Conservation (phyloP, 495 filamentous ascomycete species). For the Bryoglossum gracile region DNA sequence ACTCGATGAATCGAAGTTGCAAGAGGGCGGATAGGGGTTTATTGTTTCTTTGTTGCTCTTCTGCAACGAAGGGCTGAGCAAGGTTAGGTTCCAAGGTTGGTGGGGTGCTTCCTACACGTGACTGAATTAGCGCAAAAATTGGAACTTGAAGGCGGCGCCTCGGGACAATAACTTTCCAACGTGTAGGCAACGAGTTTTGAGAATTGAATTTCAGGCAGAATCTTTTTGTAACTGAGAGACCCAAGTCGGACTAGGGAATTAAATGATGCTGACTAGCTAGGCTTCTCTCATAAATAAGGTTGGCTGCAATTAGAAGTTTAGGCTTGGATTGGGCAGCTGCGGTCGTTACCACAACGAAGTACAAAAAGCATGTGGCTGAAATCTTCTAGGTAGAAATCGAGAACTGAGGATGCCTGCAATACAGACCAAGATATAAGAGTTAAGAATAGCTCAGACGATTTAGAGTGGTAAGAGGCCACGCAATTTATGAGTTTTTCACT, state of each 20-base stretch:
- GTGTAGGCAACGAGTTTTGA: neutral
- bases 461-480: conserved; percentile 7
- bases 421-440: no score
- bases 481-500: conserved; percentile 12
- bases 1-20: no score
- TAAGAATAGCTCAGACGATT: no score
- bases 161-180: neutral
- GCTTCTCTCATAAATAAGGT: neutral
- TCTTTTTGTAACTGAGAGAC: neutral
- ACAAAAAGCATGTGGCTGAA: no score
- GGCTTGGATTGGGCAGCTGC: no score
- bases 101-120: conserved; percentile 14
- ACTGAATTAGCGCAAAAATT: neutral
- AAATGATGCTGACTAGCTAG: neutral
- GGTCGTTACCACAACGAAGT: no score
- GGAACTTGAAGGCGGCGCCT: neutral
- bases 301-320: no score
- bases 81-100: conserved; percentile 5
- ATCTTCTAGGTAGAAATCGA: no score
- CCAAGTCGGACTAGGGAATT: neutral
- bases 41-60: conserved; percentile 3
- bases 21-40: no score
- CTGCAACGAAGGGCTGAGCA: conserved; percentile 8
- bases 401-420: no score
- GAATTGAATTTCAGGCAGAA: neutral